Percentiles rank a stretch among this genome's conserved stretches.
phyloP scores from a whole-genome alignment of 441 rosid genomes.

The Raphanus hybrid region DNA sequence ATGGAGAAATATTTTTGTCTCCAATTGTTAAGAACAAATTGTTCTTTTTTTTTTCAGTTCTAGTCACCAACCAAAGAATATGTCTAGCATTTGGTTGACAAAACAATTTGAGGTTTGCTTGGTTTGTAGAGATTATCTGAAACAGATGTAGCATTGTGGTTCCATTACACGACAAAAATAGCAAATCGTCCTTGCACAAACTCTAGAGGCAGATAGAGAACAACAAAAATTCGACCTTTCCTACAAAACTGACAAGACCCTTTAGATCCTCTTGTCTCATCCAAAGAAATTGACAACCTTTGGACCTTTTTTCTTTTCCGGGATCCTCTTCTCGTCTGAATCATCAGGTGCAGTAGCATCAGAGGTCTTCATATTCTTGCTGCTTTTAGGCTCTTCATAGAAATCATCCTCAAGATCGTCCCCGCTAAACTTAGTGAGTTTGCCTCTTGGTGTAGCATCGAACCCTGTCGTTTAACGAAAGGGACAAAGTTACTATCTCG shows the following conservation, averaged over 20 bases:
- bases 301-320: conserved; percentile 63
- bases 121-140: not conserved
- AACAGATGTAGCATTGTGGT: not conserved
- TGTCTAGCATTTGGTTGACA: conserved; percentile 6
- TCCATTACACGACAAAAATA: conserved; percentile 23
- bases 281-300: conserved; percentile 77
- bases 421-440: conserved; percentile 75
- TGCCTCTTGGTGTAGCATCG: conserved; percentile 52
- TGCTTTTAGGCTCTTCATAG: conserved; percentile 42
- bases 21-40: no score
- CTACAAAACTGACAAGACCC: conserved; percentile 34
- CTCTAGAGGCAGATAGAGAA: not conserved
- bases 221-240: not conserved
- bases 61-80: no score
- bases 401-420: conserved; percentile 93
- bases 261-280: conserved; percentile 25
- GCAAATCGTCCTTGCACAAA: conserved; percentile 8
- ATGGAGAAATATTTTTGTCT: no score
- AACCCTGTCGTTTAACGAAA: conserved; percentile 45
- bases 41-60: no score
- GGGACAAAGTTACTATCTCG: not conserved
- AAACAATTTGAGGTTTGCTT: not conserved
- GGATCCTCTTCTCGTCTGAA: conserved; percentile 41
- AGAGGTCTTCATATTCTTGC: conserved; percentile 43
- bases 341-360: conserved; percentile 19